Base-by-base conservation (phyloP, 2,329 filamentous ascomycete genomes). In the Pyrenophora teres region DNA sequence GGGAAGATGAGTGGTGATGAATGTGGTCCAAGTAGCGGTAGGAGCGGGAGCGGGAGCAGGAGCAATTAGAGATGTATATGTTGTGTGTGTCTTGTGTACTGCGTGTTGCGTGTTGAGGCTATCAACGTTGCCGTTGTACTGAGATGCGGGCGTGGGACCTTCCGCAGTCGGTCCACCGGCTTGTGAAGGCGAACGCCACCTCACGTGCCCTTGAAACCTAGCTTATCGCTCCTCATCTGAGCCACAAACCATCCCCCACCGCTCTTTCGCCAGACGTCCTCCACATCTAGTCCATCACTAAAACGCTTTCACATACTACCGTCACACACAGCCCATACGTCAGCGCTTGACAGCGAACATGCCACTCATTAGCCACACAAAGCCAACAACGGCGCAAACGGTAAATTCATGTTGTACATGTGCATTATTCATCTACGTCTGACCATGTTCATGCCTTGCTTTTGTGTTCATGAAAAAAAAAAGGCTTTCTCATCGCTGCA, bases 161-260 rank as follows among this genome's bases (percentile, higher is more conserved):
- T 49, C 50, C 50, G 45, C 35, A 25, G 45, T 48, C 40, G 44
- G 37, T 36, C 45, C 19, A 12, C 41, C 45, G 44, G 27, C 40
- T 53, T 50, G 44, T 52, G 43, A 38, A 49, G 52, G 51, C 54
- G 35, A 55, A 48, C 55, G 55, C 55, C 55, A 52, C 47, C 55
- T 58, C 52, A 58, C 52, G 55, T 56, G 55, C 21, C 36, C 40
- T 12, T 39, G 33, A 16, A 45, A 50, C 49, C 50, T 27, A 35
- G 40, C 49, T 46, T 54, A 50, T 54, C 44, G 40, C 44, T 32
- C 32, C 36, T 35, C 30, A 39, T 37, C 38, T 33, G 15, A 12
- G 46, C 36, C 9, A 13, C 42, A 25, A 25, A 25, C 35, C 40
- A 37, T 46, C 40, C 21, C 21, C 38, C 7, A 37, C 37, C 15